Base-by-base conservation (phyloP, 139 green algal genomes). In the Volvox reticuliferus region DNA sequence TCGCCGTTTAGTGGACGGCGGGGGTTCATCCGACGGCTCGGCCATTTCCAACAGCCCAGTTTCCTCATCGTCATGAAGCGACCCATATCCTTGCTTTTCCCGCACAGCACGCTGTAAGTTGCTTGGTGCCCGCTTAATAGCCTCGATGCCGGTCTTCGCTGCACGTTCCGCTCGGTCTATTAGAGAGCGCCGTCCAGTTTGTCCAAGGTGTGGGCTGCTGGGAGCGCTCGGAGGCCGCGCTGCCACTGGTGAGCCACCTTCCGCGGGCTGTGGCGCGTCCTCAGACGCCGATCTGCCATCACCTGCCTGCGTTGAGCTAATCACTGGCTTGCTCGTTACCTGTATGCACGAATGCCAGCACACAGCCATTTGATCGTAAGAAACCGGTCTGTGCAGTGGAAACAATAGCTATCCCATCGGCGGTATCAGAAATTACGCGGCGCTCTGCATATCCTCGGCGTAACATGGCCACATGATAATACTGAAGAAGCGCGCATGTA, bases 61-160 rank as follows among this genome's bases (percentile, higher is more conserved):
- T 75, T 90, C 86, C 86, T 91, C 87, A 28, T 91, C 87, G 0
- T 91, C 87, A 28, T 67, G 12, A 16, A 91, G 76, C 22, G 24
- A 55, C 12, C 87, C 87, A 35, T 91, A 91, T 5, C 87, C 87
- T 63, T 91, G 87, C 61, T 86, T 91, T 14, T 91, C 76, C 33
- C 75, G 75, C 61, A 91, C 87, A 26, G 33, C 87, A 12, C 62
- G 32, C 32, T 91, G 87, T 28, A 91, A 26, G 76, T 91, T 86
- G 76, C 61, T 69, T 9, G 87, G 87, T 32, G 87, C 76, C 16
- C 37, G 44, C 75, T 86, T 86, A 17, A 91, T 28, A 26, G 28
- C 50, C n/a, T 84, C 55, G 5, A 85, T 67, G 37, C 84, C 21
- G 20, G 68, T 71, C 36, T 89, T 89, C 1, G 84, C 84, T 5